phyloP scores from a whole-genome alignment of 345 rosid species.

The Populus nigra region DNA sequence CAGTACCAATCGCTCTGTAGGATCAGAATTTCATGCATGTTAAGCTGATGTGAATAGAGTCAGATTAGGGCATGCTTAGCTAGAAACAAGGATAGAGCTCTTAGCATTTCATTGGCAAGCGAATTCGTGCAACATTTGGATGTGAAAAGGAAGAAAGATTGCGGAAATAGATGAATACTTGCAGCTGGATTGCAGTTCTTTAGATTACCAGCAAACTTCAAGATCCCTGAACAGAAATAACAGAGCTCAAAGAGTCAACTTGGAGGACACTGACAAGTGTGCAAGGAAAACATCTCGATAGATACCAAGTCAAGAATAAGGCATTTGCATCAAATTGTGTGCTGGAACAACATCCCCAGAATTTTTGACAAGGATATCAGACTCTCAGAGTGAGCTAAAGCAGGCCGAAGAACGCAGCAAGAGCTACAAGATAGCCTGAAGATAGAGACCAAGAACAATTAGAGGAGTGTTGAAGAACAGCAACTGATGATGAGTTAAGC shows the following conservation, averaged over 20 bases:
- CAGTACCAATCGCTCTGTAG: constrained; percentile 71
- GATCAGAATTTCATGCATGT: constrained; percentile 48
- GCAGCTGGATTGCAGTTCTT: constrained; percentile 69
- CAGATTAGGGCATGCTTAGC: not conserved
- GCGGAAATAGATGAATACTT: constrained; percentile 23
- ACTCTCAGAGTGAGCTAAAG: constrained; percentile 48
- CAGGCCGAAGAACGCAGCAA: constrained; percentile 66
- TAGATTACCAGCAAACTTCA: not conserved
- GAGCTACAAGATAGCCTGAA: constrained; percentile 70
- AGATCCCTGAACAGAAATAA: not conserved
- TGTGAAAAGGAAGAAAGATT: not conserved
- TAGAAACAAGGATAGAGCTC: constrained; percentile 72
- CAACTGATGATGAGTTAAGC: not conserved
- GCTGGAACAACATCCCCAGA: constrained; percentile 71
- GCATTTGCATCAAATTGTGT: constrained; percentile 23
- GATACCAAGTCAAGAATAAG: constrained; percentile 16
- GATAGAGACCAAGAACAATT: constrained; percentile 11
- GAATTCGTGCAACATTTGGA: not conserved
- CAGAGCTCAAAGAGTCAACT: not conserved
- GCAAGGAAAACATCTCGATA: constrained; percentile 36
- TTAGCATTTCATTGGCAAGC: constrained; percentile 55
- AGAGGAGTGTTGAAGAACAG: constrained; percentile 9
- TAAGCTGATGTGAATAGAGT: constrained; percentile 37
- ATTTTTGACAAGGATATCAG: constrained; percentile 58
- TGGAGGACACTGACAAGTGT: not conserved